phyloP scores from a whole-genome alignment of 306 rosid genomes.

The Prunus mira region DNA sequence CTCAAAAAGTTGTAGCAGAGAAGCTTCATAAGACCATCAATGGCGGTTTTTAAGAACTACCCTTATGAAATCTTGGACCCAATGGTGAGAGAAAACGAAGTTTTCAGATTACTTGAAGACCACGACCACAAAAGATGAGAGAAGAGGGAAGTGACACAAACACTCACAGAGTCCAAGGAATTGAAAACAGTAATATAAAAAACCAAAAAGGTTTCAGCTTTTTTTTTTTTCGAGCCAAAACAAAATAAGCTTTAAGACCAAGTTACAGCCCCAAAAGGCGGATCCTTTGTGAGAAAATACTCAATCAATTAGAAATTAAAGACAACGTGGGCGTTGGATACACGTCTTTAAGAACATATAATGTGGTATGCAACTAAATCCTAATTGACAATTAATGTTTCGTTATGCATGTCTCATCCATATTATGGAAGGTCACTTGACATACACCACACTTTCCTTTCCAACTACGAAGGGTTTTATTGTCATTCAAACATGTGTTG shows the following conservation, averaged over 20 bases:
- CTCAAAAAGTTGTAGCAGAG: constrained; percentile 4
- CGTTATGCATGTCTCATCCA: constrained; percentile 13
- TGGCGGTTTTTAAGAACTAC: constrained; percentile 18
- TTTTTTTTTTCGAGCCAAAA: not conserved
- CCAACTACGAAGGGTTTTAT: not conserved
- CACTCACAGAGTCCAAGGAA: not conserved
- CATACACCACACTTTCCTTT: not conserved
- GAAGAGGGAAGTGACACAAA: not conserved
- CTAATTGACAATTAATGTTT: constrained; percentile 13
- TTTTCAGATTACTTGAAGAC: not conserved
- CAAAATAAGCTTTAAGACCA: constrained; percentile 8
- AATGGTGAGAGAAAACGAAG: not conserved
- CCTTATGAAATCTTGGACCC: constrained; percentile 12
- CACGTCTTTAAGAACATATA: not conserved
- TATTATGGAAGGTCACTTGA: not conserved
- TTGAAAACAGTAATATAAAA: not conserved
- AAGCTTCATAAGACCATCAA: constrained; percentile 26
- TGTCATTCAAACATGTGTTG: constrained; percentile 3
- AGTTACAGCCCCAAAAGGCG: constrained; percentile 4
- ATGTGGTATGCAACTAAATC: constrained; percentile 1
- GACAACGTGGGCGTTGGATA: not conserved
- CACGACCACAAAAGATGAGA: not conserved
- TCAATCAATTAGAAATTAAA: not conserved
- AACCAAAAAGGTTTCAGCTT: not conserved
- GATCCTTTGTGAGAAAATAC: not conserved